Evolutionary conservation across 139 green algal genomes (phyloP).

Genomic region (Chlorella sorokiniana): DNA sequence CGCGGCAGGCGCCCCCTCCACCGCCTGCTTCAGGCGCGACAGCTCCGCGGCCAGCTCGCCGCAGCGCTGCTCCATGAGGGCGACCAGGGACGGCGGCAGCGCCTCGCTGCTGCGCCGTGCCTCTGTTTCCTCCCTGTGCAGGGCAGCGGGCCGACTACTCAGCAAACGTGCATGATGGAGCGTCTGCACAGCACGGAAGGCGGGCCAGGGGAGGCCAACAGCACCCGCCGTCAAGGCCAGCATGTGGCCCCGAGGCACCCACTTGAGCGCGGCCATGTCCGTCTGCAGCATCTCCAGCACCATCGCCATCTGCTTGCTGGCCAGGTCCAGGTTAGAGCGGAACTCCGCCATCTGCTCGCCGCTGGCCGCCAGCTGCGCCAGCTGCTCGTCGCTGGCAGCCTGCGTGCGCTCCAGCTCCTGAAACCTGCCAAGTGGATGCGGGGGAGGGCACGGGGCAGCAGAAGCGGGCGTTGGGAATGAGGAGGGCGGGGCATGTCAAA

Average conservation of each 20-base stretch:
- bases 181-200: no score
- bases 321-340: slow-evolving; percentile 1
- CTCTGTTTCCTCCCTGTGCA: no score
- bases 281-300: slow-evolving; percentile 28
- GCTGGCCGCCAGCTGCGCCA: not conserved
- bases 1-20: not conserved
- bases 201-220: no score
- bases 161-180: no score
- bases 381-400: not conserved
- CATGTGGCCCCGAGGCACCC: no score
- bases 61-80: not conserved
- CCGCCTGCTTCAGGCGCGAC: not conserved
- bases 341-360: not conserved
- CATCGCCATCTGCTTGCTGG: slow-evolving; percentile 20
- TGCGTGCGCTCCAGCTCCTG: not conserved
- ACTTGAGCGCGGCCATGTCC: slow-evolving; percentile 19
- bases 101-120: not conserved
- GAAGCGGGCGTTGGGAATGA: not conserved
- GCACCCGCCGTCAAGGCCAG: no score
- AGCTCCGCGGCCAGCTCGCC: not conserved
- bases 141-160: no score
- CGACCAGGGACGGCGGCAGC: not conserved
- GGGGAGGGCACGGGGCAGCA: not conserved
- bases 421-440: not conserved
- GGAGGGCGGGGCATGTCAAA: no score